Percentiles rank a stretch among this genome's conserved stretches.
phyloP scores from a whole-genome alignment of 73 alveolate species.

The Paramecium sexaurelia region DNA sequence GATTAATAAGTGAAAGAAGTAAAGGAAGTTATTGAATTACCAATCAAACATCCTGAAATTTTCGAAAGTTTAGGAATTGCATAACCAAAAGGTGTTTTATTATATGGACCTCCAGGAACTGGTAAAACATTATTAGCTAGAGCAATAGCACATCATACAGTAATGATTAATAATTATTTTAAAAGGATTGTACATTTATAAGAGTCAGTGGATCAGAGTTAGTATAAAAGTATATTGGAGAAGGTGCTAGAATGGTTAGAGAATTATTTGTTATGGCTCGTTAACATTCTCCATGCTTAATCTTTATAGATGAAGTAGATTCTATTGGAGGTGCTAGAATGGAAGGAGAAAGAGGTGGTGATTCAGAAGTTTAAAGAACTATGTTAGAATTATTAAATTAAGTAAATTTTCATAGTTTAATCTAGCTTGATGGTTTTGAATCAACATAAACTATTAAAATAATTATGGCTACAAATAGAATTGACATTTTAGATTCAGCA shows the following conservation, averaged over 20 bases:
- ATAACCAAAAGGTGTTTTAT: slow-evolving; percentile 98
- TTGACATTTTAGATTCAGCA: slow-evolving; percentile 99
- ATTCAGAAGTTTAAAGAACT: slow-evolving; percentile 99
- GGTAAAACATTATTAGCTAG: slow-evolving; percentile 99
- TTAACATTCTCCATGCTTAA: slow-evolving; percentile 99
- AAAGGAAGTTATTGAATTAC: slow-evolving; percentile 98
- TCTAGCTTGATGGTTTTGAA: slow-evolving; percentile 97
- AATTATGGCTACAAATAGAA: slow-evolving; percentile 99
- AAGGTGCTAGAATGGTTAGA: slow-evolving; percentile 98
- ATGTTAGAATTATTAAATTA: slow-evolving; percentile 99
- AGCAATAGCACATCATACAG: slow-evolving; percentile 99
- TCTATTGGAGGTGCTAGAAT: slow-evolving; percentile 98
- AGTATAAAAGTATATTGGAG: slow-evolving; percentile 99
- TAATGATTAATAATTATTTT: not conserved
- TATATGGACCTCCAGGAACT: slow-evolving; percentile 99
- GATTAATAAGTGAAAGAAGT: slow-evolving; percentile 89
- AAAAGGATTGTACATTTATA: slow-evolving; percentile 81
- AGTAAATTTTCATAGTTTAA: not conserved
- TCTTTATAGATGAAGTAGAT: slow-evolving; percentile 99
- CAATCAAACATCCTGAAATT: slow-evolving; percentile 99
- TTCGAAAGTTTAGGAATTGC: slow-evolving; percentile 98
- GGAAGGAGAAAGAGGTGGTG: slow-evolving; percentile 97
- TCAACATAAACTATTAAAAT: slow-evolving; percentile 91
- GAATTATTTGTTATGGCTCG: slow-evolving; percentile 86
- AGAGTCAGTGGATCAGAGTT: slow-evolving; percentile 99